phyloP scores from a whole-genome alignment of 345 rosid genomes.

The Dipteronia sinensis region DNA sequence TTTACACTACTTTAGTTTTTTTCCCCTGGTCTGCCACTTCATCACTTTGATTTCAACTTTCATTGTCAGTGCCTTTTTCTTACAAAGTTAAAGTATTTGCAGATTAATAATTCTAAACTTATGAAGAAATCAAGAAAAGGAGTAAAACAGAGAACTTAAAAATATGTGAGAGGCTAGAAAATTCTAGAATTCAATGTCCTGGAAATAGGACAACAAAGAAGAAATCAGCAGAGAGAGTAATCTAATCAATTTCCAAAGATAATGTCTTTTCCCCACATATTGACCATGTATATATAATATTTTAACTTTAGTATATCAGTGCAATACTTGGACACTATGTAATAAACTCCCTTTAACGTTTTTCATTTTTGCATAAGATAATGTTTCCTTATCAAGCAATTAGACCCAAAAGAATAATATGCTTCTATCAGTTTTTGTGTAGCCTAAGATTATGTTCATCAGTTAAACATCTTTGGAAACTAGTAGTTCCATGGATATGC shows the following conservation, averaged over 20 bases:
- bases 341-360: background rate
- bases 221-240: background rate
- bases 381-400: background rate
- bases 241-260: background rate
- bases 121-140: background rate
- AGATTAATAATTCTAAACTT: background rate
- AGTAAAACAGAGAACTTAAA: background rate
- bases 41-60: conserved; percentile 2
- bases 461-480: background rate
- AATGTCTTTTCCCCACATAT: background rate
- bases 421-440: background rate
- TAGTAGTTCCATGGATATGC: background rate
- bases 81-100: background rate
- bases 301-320: background rate
- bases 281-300: background rate
- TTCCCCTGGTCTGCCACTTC: background rate
- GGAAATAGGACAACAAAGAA: background rate
- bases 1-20: background rate
- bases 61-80: background rate
- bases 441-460: background rate
- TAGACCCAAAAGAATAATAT: conserved; percentile 1
- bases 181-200: background rate
- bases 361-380: background rate
- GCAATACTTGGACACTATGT: background rate
- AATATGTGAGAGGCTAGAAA: background rate